Evolutionary conservation across 768 basidiomycete species (phyloP), one percentile per base, ranked within the genome.

Genomic region (Hirschioporus abietinus): DNA sequence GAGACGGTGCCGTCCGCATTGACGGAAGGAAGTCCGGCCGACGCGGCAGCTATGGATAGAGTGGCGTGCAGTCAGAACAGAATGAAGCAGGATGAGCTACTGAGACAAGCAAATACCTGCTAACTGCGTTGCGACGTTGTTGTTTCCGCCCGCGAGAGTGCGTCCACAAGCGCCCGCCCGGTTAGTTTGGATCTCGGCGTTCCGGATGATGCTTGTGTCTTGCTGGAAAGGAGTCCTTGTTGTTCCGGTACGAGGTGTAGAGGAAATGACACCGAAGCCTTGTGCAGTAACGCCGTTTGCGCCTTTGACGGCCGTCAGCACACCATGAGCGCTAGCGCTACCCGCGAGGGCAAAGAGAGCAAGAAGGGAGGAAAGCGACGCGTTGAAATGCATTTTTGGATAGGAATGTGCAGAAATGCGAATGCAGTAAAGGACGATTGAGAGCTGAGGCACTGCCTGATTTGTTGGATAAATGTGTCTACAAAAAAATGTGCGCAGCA

Each of bases 151-250:
- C 15, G 35, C 63, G 10, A 63, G 36, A 5, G 68, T 69, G 18
- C 66, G 42, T 23, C 68, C 68, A 36, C 68, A 69, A 15, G 60
- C 60, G n/a, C 63, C 30, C 24, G 68, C 64, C 8, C 35, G 58
- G 30, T 59, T 64, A 35, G 59, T 35, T 10, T 30, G 59, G 58
- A 68, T 66, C 61, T 68, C 67, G 12, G 52, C 26, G 58, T 68
- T 65, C 34, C 67, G 67, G 42, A 68, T 68, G 36, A 64, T 60
- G 58, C 65, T 66, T 18, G 66, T 66, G 42, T 68, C 67, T 63
- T 68, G 67, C 63, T 69, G 63, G 68, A 69, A 69, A 5, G 68
- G 68, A 20, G 35, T 42, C 23, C 61, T 35, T 27, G 61, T 62
- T 9, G 60, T 64, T 6, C 68, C 68, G 35, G 62, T 63, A n/a